Base-by-base conservation (phyloP, 441 rosid species). In the Biscutella auriculata region DNA sequence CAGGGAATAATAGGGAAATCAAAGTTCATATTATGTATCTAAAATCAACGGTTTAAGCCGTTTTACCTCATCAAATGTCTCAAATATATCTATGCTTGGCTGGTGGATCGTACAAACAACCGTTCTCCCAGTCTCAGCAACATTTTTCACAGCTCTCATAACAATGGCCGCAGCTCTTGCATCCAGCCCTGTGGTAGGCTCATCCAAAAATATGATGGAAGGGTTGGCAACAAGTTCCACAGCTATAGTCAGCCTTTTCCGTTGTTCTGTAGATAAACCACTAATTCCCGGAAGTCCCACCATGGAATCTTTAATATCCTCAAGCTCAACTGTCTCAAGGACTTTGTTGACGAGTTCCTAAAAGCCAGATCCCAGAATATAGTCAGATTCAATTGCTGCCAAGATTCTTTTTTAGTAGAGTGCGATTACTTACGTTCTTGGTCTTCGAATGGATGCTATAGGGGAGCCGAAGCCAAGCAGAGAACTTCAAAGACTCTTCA, bases 191-290 rank as follows among this genome's bases (percentile, higher is more conserved):
- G 82, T 69, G 30, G 82, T 81, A 13, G 87, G 87, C 15, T 78
- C 87, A 44, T 81, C 87, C 84, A 76, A 66, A 55, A 81, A 81
- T 30, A 81, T 71, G 12, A 81, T 72, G 25, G 83, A 78, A 9
- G 87, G 87, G 48, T 78, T 81, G 0, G 83, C 60, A 36, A 81
- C 83, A 47, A 81, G 82, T 71, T 81, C 86, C 49, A 78, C 83
- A 1, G 83, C 86, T 46, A 81, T 73, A 0, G 83, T 81, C 21
- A 81, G 73, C 57, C 82, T 60, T 27, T 81, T 81, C 17, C 83
- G 82, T 66, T 81, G 83, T 70, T 81, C 82, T 3, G 76, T 77
- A 1, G 87, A 70, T 44, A 78, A 65, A 43, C 87, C 87, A 19
- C 73, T 74, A 6, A 44, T 41, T 15, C 87, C 79, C 3, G 78